Conservation (phyloP, 352 stramenopile genomes). For the Globisporangium solare region DNA sequence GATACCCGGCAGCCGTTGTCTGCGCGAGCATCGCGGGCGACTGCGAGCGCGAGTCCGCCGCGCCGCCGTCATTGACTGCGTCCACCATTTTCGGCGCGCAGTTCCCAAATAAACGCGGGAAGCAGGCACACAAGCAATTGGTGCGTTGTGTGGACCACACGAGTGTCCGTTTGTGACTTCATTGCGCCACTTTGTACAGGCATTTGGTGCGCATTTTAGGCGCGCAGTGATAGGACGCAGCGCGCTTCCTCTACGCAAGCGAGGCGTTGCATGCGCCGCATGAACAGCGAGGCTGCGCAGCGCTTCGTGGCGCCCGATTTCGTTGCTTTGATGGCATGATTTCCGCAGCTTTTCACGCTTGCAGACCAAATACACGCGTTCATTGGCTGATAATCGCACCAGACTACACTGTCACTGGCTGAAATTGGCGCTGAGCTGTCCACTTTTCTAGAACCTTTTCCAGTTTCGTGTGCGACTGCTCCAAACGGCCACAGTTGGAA, state of each 20-base stretch:
- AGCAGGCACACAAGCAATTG: slow-evolving; percentile 1
- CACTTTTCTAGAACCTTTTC: background rate
- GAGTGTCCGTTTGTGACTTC: background rate
- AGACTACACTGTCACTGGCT: background rate
- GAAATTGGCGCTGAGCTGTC: background rate
- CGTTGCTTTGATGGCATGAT: too few relatives aligned
- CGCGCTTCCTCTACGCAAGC: too few relatives aligned
- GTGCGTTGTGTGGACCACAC: slow-evolving; percentile 5
- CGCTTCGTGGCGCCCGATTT: too few relatives aligned
- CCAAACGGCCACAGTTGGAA: background rate
- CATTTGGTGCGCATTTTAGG: too few relatives aligned
- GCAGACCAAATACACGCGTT: background rate
- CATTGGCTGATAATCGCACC: background rate
- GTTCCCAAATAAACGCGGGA: slow-evolving; percentile 2
- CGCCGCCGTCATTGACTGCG: slow-evolving; percentile 1
- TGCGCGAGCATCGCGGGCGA: background rate
- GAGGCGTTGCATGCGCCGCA: too few relatives aligned
- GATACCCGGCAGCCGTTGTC: background rate
- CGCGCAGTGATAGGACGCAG: too few relatives aligned
- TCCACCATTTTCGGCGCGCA: slow-evolving; percentile 2
- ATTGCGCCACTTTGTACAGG: background rate
- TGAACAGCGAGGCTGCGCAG: too few relatives aligned
- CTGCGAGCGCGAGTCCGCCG: background rate
- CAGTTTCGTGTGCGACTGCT: background rate
- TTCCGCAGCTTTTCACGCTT: too few relatives aligned